phyloP scores from a whole-genome alignment of 305 asterid genomes.

The Withania somnifera region DNA sequence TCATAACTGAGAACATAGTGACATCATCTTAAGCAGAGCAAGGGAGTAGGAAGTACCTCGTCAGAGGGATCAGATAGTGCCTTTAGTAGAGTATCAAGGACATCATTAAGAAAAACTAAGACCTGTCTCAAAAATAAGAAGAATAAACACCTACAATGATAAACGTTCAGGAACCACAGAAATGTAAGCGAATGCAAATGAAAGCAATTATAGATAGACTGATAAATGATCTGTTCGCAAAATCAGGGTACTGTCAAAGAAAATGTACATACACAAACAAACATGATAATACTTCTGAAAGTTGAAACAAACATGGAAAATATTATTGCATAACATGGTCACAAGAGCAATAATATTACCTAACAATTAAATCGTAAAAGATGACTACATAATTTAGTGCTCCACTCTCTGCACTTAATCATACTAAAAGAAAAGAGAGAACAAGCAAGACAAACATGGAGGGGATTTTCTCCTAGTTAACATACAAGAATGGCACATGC shows the following conservation, averaged over 20 bases:
- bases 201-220: background rate
- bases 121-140: constrained; percentile 50
- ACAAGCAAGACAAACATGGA: background rate
- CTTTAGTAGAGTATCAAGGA: constrained; percentile 83
- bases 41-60: constrained; percentile 45
- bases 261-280: background rate
- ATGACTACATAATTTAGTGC: background rate
- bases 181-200: background rate
- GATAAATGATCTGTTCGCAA: background rate
- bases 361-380: background rate
- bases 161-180: background rate
- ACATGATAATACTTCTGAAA: constrained; percentile 2
- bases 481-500: background rate
- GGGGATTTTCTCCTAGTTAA: background rate
- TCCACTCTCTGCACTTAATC: background rate
- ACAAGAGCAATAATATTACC: background rate
- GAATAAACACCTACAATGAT: constrained; percentile 5
- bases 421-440: background rate
- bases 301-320: background rate
- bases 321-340: background rate
- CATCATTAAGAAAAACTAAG: constrained; percentile 64
- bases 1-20: background rate
- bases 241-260: background rate
- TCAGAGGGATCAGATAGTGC: constrained; percentile 97
- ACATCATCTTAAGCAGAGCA: background rate